Evolutionary conservation across 169 alveolate genomes (phyloP).

Genomic region (Cryptosporidium sp.): DNA sequence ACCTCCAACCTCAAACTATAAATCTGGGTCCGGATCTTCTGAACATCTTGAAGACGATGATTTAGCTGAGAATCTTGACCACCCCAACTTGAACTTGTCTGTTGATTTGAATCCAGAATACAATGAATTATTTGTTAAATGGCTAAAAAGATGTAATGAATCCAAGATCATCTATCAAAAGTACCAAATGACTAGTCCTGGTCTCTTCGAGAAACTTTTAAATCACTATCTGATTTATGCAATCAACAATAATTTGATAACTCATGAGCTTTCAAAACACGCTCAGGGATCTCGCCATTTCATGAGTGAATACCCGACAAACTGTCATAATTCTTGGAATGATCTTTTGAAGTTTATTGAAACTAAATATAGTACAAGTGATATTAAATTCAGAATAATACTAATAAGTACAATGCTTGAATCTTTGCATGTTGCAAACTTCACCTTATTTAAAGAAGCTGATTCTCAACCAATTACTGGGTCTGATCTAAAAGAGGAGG

Average conservation of each 20-base stretch:
- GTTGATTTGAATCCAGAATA: neutral
- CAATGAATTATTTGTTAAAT: conserved; percentile 23
- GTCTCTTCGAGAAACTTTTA: conserved; percentile 12
- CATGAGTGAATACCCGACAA: conserved; percentile 10
- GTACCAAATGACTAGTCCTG: neutral
- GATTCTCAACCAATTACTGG: neutral
- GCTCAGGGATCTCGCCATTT: neutral
- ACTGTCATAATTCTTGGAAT: conserved; percentile 62
- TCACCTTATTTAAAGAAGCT: conserved; percentile 24
- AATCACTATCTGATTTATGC: conserved; percentile 34
- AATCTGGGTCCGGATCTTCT: neutral
- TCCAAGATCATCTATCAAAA: conserved; percentile 35
- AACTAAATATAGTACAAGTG: neutral
- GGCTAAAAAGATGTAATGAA: conserved; percentile 59
- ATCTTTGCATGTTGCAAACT: conserved; percentile 20
- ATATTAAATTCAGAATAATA: neutral
- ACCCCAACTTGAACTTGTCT: neutral
- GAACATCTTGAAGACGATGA: neutral
- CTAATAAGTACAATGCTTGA: conserved; percentile 29
- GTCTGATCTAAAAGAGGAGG: neutral
- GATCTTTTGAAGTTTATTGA: conserved; percentile 8
- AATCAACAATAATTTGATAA: neutral
- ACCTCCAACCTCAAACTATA: neutral
- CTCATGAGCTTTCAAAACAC: neutral
- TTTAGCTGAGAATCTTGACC: neutral